Percentiles rank a stretch among this genome's conserved stretches.
Conservation (phyloP, 164 flowering plant species). For the Brasenia schreberi region DNA sequence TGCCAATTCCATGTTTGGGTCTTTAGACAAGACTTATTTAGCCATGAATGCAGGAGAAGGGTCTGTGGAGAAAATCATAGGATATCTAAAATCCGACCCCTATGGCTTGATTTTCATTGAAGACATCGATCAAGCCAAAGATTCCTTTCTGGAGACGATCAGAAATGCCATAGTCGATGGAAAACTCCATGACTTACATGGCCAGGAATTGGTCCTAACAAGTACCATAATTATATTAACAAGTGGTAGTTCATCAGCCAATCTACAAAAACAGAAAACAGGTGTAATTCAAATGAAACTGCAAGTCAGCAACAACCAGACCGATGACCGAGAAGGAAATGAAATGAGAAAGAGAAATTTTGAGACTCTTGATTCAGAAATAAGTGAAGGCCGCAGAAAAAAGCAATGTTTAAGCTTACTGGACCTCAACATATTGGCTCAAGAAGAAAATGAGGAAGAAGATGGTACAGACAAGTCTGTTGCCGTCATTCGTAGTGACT, state of each 20-base stretch:
- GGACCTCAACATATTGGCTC: slow-evolving; percentile 53
- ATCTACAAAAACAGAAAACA: slow-evolving; percentile 1
- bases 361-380: slow-evolving; percentile 3
- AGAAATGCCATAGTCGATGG: slow-evolving; percentile 22
- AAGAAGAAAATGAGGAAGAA: slow-evolving; percentile 23
- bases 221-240: slow-evolving; percentile 32
- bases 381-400: slow-evolving; percentile 17
- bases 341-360: slow-evolving; percentile 12
- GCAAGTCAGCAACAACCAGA: slow-evolving; percentile 18
- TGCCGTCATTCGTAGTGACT: slow-evolving; percentile 30
- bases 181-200: slow-evolving; percentile 14
- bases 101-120: slow-evolving; percentile 46
- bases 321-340: slow-evolving; percentile 23
- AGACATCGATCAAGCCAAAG: slow-evolving; percentile 39
- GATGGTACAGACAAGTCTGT: slow-evolving; percentile 11
- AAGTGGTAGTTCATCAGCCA: slow-evolving; percentile 3
- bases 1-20: slow-evolving; percentile 45
- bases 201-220: slow-evolving; percentile 6
- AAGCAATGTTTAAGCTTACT: slow-evolving; percentile 44
- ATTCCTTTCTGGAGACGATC: slow-evolving; percentile 31
- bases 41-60: slow-evolving; percentile 24
- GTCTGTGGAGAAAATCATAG: slow-evolving; percentile 16
- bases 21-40: slow-evolving; percentile 29
- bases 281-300: slow-evolving; percentile 38
- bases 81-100: slow-evolving; percentile 18